Evolutionary conservation across 2,329 filamentous ascomycete genomes (phyloP), one percentile per base, ranked within the genome.

Genomic region (Neonectria coccinea): DNA sequence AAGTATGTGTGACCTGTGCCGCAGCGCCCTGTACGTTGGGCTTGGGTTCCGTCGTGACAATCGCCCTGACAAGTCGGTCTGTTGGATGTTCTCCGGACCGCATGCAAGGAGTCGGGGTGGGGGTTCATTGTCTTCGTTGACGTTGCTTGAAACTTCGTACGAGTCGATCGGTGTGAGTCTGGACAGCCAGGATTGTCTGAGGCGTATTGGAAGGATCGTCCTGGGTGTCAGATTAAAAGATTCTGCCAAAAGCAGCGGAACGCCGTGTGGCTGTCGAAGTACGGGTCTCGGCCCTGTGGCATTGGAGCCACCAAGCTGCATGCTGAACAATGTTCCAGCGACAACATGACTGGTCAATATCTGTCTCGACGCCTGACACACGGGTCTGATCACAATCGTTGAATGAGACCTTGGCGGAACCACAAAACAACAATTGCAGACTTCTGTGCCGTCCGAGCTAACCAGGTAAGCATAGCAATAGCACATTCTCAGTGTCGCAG

Each of bases 61-160:
- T 62, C 47, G 48, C 41, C 31, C 18, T 44, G 42, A 55, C 42
- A 64, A 39, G 59, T 59, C 48, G 53, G 62, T 54, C 18, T 56
- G 58, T 60, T 18, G 54, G 54, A 20, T 58, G 33, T 51, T 42
- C 29, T 31, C 53, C 56, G 54, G 44, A 52, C 25, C 33, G 57
- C 36, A 66, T 68, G 66, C 66, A 67, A 62, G 60, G 66, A 66
- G 64, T 48, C 22, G 27, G 25, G 31, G 59, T 33, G 50, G 54
- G 33, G 53, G 56, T 27, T 31, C 53, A 29, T 29, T 25, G 51
- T 50, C 45, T 45, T 55, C 56, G 5, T 44, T 51, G 36, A 41
- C 27, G 36, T 54, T 33, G 29, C 31, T n/a, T 6, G 51, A 53
- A 36, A n/a, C 27, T 59, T 64, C 47, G 29, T 29, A 36, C 47